Percentiles rank a stretch among this genome's conserved stretches.
Evolutionary conservation across 257 asterid species (phyloP).

Genomic region (Petunia secreta): DNA sequence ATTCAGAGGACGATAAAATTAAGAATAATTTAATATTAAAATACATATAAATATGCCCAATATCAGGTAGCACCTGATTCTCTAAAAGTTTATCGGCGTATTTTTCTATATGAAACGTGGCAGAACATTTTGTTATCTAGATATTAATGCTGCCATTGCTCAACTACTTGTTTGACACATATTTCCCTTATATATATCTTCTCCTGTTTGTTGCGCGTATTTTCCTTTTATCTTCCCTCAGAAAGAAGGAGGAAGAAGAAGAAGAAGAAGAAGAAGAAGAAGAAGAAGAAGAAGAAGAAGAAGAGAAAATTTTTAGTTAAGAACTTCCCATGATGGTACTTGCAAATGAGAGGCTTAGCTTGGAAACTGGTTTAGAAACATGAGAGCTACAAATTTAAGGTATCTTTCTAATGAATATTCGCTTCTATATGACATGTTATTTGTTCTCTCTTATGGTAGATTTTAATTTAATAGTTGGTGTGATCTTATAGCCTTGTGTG

Average conservation of each 20-base stretch:
- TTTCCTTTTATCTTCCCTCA: background rate
- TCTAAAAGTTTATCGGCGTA: too few species aligned
- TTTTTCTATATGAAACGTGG: background rate
- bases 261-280: background rate
- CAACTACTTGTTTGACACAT: background rate
- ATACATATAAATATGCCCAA: too few species aligned
- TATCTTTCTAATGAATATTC: background rate
- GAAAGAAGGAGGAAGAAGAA: background rate
- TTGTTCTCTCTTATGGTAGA: background rate
- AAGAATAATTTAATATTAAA: too few species aligned
- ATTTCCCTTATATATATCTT: too few species aligned
- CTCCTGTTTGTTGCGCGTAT: background rate
- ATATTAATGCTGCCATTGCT: background rate
- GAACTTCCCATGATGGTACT: background rate
- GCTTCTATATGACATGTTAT: background rate
- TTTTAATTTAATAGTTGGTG: background rate
- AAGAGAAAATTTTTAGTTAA: background rate
- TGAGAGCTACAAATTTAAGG: background rate
- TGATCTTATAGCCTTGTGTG: background rate
- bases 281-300: background rate
- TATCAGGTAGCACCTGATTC: too few species aligned
- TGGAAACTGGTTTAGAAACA: too few species aligned
- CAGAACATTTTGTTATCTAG: background rate
- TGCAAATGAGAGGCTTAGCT: background rate
- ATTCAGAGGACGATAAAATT: too few species aligned